Conservation (phyloP, 148 eudicot species). For the Suaeda aralocaspica region DNA sequence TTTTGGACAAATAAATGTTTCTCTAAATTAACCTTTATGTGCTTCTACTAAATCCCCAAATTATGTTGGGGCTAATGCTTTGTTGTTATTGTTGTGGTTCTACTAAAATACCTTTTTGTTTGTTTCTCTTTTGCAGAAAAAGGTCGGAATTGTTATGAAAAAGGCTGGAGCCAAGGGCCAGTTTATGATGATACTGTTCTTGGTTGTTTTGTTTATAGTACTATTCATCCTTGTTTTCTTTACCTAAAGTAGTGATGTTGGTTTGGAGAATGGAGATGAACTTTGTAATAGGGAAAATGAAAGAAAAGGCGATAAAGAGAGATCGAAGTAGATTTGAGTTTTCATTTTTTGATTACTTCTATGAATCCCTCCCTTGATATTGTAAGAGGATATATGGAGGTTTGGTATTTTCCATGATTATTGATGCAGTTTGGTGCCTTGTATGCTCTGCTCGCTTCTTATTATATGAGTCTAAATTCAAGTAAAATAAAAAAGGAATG, state of each 20-base stretch:
- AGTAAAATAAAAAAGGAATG: too few species aligned
- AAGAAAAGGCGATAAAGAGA: not conserved
- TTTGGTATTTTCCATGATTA: too few species aligned
- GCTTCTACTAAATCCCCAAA: not conserved
- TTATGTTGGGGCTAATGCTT: too few species aligned
- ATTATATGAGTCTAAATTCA: too few species aligned
- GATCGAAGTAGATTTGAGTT: too few species aligned
- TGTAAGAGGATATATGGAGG: too few species aligned
- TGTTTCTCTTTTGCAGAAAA: conserved; percentile 53
- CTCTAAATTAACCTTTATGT: too few species aligned
- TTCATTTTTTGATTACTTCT: too few species aligned
- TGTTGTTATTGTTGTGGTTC: too few species aligned
- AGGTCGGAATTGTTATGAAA: conserved; percentile 85
- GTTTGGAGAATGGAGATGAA: not conserved
- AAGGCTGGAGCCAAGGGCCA: conserved; percentile 92
- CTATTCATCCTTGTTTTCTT: conserved; percentile 78
- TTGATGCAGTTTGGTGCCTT: too few species aligned
- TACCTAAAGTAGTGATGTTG: conserved; percentile 29
- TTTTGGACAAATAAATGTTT: not conserved
- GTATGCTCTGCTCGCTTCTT: too few species aligned
- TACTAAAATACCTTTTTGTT: not conserved
- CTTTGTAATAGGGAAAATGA: not conserved
- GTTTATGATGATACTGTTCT: conserved; percentile 73
- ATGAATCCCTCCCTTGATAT: too few species aligned
- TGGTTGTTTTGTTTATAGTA: conserved; percentile 66